Percentiles rank a stretch among this genome's conserved stretches.
phyloP scores from a whole-genome alignment of 2,329 filamentous ascomycete genomes.

The Fusarium sp. region DNA sequence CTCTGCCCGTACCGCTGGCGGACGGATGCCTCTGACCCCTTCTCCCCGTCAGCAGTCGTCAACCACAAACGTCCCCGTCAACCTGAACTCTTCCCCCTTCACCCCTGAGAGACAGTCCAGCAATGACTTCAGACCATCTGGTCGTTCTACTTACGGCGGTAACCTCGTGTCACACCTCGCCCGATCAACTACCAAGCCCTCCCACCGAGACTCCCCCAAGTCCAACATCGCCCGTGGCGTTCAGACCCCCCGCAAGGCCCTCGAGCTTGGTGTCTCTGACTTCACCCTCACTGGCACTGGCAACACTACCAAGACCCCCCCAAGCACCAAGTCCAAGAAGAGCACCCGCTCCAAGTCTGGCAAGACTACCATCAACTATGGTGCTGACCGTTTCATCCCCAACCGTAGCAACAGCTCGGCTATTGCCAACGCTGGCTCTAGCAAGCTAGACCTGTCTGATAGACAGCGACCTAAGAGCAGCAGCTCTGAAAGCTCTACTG shows the following conservation, averaged over 20 bases:
- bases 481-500: conserved; percentile 75
- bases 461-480: conserved; percentile 78
- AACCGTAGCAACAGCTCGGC: conserved; percentile 92
- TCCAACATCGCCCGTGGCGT: conserved; percentile 87
- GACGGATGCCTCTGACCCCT: conserved; percentile 92
- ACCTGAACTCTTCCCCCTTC: conserved; percentile 76
- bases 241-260: conserved; percentile 80
- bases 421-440: conserved; percentile 81
- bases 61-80: conserved; percentile 60
- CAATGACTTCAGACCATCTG: conserved; percentile 63
- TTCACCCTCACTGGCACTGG: conserved; percentile 91
- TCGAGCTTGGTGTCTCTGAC: conserved; percentile 93
- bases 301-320: conserved; percentile 66
- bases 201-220: conserved; percentile 89
- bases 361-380: conserved; percentile 84
- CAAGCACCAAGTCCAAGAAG: conserved; percentile 68
- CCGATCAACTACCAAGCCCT: conserved; percentile 71
- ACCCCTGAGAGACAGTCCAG: conserved; percentile 73
- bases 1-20: conserved; percentile 90
- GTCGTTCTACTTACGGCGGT: conserved; percentile 82
- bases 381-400: conserved; percentile 93
- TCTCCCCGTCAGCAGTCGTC: conserved; percentile 79
- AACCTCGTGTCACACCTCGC: conserved; percentile 84
- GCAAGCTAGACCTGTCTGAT: conserved; percentile 80
- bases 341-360: conserved; percentile 65